Evolutionary conservation across 257 asterid species (phyloP).

Genomic region (Paulownia fortunei): DNA sequence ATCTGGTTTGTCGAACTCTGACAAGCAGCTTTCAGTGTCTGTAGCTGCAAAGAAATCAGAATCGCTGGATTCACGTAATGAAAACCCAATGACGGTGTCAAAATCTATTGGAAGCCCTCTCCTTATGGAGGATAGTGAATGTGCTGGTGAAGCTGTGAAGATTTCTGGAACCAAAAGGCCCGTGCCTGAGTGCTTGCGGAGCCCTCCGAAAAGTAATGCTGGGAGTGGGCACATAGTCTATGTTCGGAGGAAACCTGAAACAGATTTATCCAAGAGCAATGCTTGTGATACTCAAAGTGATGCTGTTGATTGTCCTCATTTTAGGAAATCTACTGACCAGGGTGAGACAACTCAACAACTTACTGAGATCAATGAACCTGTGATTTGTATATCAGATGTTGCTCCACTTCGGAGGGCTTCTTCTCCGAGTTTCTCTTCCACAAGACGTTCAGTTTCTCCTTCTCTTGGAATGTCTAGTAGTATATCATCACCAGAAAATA

Average conservation of each 20-base stretch:
- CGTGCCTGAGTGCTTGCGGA: constrained; percentile 38
- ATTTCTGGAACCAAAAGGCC: constrained; percentile 51
- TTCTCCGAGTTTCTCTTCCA: constrained; percentile 47
- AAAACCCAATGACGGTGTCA: constrained; percentile 41
- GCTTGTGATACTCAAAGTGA: constrained; percentile 35
- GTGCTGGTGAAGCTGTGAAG: constrained; percentile 40
- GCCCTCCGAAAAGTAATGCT: constrained; percentile 50
- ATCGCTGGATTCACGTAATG: constrained; percentile 32
- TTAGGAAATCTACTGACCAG: constrained; percentile 38
- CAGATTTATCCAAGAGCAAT: constrained; percentile 44
- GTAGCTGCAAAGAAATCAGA: constrained; percentile 39
- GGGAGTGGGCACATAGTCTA: constrained; percentile 67
- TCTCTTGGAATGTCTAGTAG: constrained; percentile 43
- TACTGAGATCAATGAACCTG: constrained; percentile 41
- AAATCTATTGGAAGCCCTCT: constrained; percentile 42
- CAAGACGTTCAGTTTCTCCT: constrained; percentile 52
- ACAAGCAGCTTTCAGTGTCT: constrained; percentile 43
- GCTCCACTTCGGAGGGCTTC: constrained; percentile 45
- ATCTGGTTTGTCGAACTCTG: constrained; percentile 46
- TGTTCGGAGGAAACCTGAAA: constrained; percentile 74
- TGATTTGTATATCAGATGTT: constrained; percentile 35
- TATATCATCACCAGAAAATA: constrained; percentile 39
- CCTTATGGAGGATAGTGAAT: constrained; percentile 37
- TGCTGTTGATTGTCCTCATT: constrained; percentile 37
- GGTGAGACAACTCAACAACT: constrained; percentile 43